Base-by-base conservation (phyloP, 1,139 yeast species). In the Suhomyces choctaworum region DNA sequence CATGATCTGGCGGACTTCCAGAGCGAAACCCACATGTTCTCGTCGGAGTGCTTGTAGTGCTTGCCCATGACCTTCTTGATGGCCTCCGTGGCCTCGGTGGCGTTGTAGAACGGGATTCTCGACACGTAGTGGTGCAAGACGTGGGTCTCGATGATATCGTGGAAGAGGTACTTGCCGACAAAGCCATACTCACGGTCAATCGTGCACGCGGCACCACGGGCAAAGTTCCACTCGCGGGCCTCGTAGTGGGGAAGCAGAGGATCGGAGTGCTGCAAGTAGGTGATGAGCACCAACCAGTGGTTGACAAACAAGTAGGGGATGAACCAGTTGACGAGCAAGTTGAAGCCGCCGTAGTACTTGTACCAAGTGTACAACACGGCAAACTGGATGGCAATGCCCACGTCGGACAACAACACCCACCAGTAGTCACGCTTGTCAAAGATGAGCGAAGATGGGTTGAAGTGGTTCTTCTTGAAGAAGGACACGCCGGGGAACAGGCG, bases 281-380 rank as follows among this genome's bases (percentile, higher is more conserved):
- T 86, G 56, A 86, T 84, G 63, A 83, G 82, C 27, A 86, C 95
- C 54, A 86, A 74, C 95, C 95, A 86, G 66, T 86, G 94, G 75
- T 86, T 86, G 43, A 84, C 90, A 73, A 83, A 80, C 39, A 80
- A 49, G 75, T 83, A 86, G 37, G 95, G 95, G 39, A 84, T 56
- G 45, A 82, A 70, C 84, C 89, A 86, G 68, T 82, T 76, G 50
- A 85, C 74, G 40, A 75, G 56, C 60, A 82, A 70, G 58, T 78
- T 76, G 66, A 78, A 78, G 36, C 67, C 70, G 27, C 95, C 94
- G 54, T 73, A 79, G 42, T 64, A 61, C 55, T 73, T 68, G 62
- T 76, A 71, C 80, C 89, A 81, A 45, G 74, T 66, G 67, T 80
- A 82, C 48, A 82, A 73, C 25, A 70, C 73, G 29, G 75, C 57